Base-by-base conservation (phyloP, 441 rosid genomes). In the Isatis lusitanica region DNA sequence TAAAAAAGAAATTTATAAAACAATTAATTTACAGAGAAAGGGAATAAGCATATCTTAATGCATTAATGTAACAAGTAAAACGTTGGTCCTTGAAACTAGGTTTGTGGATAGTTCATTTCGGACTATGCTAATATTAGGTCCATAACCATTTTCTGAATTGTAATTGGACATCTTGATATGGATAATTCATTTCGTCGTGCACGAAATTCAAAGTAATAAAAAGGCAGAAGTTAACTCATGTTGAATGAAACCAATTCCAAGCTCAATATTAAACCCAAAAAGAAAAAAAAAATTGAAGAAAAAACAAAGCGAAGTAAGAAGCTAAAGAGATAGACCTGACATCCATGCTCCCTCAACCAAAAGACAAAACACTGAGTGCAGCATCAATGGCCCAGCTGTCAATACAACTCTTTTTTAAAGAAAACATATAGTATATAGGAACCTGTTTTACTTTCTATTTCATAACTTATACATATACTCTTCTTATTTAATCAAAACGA, bases 271-370 rank as follows among this genome's bases (percentile, higher is more conserved):
- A 67, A 68, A 74, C 57, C 50, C 36, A n/a, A 24, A 10, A 61
- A 28, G 26, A 24, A 53, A 35, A 61, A 28, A 35, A 24, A 26
- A 35, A 53, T n/a, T n/a, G n/a, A 7, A 26, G 6, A 46, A 12
- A 47, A 38, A 56, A 56, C 59, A 38, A 66, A 43, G 63, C 43
- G 17, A 70, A 64, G 56, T 30, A 63, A 21, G 70, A 53, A 58
- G 73, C 40, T 71, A 72, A 66, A 72, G 77, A 71, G 80, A 77
- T 60, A 71, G 60, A 72, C 76, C 76, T 77, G 80, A 72, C 80
- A 77, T 77, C 21, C 80, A 77, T 72, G 80, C 80, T 77, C 74
- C 80, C 77, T 77, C 74, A 50, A 60, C 80, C 77, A 77, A 66
- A 77, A 77, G 80, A 77, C 80, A 77, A 77, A 77, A 66, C 77